Evolutionary conservation across 1,139 yeast genomes (phyloP), one percentile per base, ranked within the genome.

Genomic region (Scheffersomyces insectosa): DNA sequence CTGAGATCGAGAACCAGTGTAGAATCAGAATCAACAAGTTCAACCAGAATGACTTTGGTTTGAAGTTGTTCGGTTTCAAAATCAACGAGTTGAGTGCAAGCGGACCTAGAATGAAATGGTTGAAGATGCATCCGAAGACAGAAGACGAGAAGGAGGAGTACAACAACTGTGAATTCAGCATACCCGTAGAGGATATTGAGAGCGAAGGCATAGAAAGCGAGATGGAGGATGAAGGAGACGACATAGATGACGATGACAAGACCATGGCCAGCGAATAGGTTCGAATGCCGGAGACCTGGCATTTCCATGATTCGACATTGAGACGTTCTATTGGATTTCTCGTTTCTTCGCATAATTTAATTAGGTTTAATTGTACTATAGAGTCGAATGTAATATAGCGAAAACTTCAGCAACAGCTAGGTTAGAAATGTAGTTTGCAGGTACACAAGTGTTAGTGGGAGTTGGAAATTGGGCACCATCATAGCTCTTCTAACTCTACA

Each of bases 81-180:
- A 75, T 93, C 33, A 82, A 87, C 55, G 95, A 88, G 59, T 61
- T 70, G 43, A 85, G 96, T 42, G 71, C 78, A 15, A 79, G 88
- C 39, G 99, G 99, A 0, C 95, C 96, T 10, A 76, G 98, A 55
- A 93, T 93, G 99, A 81, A 79, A 57, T 93, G 99, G 99, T 72
- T 93, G 48, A 80, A 98, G 54, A 82, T 82, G 64, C 74, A 78
- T 50, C 97, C 97, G 1, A 74, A 71, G 41, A 71, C 82, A 1
- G 70, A 66, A 9, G 79, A 70, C 38, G 89, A 86, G 54, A 65
- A 76, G 54, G 69, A 66, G 42, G 93, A 85, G 60, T 82, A 71
- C 51, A 75, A 79, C 10, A 69, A 65, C 38, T 86, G 93, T 59
- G 88, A 84, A 59, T 83, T 77, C 55, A 74, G 68, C 37, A 65